Conservation (phyloP, 768 basidiomycete genomes). For the Suillus brevipes region DNA sequence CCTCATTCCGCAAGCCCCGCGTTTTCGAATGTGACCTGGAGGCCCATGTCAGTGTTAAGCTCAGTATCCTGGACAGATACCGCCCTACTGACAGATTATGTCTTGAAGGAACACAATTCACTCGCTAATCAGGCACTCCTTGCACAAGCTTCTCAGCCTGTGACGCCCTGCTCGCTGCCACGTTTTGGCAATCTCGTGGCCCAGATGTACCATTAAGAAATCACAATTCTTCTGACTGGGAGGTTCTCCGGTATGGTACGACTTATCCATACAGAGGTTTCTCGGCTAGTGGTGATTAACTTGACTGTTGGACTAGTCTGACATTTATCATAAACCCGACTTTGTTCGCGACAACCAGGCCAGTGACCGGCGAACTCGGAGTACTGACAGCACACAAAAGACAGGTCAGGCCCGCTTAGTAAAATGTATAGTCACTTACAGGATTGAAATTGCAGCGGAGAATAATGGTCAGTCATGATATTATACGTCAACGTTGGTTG, state of each 20-base stretch:
- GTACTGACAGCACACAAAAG: conserved; percentile 52
- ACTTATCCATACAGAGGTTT: conserved; percentile 56
- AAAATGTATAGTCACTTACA: conserved; percentile 7
- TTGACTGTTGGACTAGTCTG: conserved; percentile 50
- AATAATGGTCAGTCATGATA: conserved; percentile 44
- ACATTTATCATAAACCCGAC: conserved; percentile 63
- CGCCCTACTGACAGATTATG: conserved; percentile 23
- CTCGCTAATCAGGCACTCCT: conserved; percentile 49
- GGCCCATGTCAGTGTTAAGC: conserved; percentile 6
- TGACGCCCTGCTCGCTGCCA: conserved; percentile 39
- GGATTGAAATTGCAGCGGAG: conserved; percentile 39
- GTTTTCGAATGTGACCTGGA: background rate
- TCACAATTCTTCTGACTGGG: conserved; percentile 47
- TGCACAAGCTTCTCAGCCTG: conserved; percentile 48
- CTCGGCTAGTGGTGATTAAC: conserved; percentile 59
- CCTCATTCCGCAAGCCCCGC: background rate
- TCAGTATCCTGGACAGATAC: conserved; percentile 3
- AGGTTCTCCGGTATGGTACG: conserved; percentile 41
- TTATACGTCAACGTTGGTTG: background rate
- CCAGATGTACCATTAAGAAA: conserved; percentile 58
- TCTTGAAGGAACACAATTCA: conserved; percentile 39
- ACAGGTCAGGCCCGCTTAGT: conserved; percentile 40
- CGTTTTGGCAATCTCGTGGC: conserved; percentile 52
- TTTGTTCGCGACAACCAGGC: conserved; percentile 53
- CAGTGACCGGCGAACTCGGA: conserved; percentile 44